Evolutionary conservation across 345 rosid genomes (phyloP).

Genomic region (Crucihimalaya himalaica): DNA sequence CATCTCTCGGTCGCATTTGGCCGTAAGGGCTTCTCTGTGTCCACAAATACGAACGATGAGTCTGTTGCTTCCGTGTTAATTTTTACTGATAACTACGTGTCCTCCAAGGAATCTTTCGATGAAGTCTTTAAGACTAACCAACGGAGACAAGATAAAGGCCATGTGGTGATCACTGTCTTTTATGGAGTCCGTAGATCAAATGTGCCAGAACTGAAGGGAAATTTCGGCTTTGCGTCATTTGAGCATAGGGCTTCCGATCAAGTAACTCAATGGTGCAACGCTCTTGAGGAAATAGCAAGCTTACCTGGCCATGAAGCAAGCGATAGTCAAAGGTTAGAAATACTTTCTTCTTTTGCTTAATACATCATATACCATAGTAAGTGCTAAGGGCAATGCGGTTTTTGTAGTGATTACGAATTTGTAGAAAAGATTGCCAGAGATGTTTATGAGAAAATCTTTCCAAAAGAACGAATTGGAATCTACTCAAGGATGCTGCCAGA

Average conservation of each 20-base stretch:
- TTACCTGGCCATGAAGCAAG: constrained; percentile 10
- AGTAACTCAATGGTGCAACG: neutral
- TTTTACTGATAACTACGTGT: constrained; percentile 12
- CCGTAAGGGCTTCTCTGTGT: constrained; percentile 20
- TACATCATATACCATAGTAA: neutral
- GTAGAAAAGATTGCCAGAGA: constrained; percentile 16
- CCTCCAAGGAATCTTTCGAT: neutral
- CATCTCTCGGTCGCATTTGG: constrained; percentile 6
- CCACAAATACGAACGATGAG: neutral
- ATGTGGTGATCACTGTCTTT: constrained; percentile 17
- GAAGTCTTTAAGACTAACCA: neutral
- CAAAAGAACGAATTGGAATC: constrained; percentile 8
- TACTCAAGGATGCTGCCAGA: neutral
- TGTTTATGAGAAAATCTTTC: constrained; percentile 11
- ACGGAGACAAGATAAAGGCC: constrained; percentile 3
- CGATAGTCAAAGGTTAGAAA: constrained; percentile 22
- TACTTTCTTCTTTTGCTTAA: neutral
- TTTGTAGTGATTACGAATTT: constrained; percentile 13
- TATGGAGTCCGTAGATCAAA: constrained; percentile 10
- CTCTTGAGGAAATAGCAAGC: neutral
- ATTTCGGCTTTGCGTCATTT: neutral
- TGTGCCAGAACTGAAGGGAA: neutral
- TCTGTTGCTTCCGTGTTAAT: neutral
- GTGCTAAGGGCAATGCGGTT: neutral
- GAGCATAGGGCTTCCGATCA: neutral